phyloP scores from a whole-genome alignment of 192 early-diverging fungal genomes.

The Coemansia sp. region DNA sequence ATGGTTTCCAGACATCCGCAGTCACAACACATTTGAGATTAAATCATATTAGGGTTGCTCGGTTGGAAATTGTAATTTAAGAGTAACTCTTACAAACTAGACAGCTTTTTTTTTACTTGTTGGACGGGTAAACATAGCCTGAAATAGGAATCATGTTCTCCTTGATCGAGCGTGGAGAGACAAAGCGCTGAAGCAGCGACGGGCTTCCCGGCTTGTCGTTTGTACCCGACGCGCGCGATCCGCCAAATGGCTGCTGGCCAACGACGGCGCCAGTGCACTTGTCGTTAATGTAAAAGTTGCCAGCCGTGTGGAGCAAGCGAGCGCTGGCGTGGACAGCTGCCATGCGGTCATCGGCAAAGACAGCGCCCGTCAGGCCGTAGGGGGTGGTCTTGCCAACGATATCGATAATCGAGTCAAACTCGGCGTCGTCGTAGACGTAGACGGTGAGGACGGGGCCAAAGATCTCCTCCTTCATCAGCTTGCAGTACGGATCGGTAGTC shows the following conservation, averaged over 20 bases:
- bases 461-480: conserved; percentile 92
- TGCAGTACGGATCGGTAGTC: conserved; percentile 76
- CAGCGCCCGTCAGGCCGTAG: conserved; percentile 87
- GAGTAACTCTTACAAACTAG: too few species aligned
- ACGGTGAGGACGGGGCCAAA: conserved; percentile 96
- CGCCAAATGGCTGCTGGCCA: conserved; percentile 98
- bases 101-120: conserved; percentile 39
- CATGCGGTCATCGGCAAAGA: conserved; percentile 87
- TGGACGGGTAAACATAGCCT: conserved; percentile 84
- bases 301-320: conserved; percentile 80
- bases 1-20: too few species aligned
- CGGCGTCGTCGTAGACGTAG: conserved; percentile 80
- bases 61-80: too few species aligned
- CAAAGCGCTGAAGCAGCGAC: conserved; percentile 76
- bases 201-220: conserved; percentile 98
- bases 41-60: too few species aligned
- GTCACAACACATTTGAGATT: too few species aligned
- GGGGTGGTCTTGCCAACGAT: conserved; percentile 72
- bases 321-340: conserved; percentile 71
- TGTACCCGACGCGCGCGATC: conserved; percentile 90
- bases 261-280: conserved; percentile 98
- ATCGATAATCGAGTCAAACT: conserved; percentile 73
- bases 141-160: conserved; percentile 87
- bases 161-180: conserved; percentile 93
- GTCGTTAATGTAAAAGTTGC: conserved; percentile 99